These are phyloP conservation scores for Trypanosomatidae sp. DNA, from an alignment of 208 protist genomes.

Conservation along the genomic window DNA sequence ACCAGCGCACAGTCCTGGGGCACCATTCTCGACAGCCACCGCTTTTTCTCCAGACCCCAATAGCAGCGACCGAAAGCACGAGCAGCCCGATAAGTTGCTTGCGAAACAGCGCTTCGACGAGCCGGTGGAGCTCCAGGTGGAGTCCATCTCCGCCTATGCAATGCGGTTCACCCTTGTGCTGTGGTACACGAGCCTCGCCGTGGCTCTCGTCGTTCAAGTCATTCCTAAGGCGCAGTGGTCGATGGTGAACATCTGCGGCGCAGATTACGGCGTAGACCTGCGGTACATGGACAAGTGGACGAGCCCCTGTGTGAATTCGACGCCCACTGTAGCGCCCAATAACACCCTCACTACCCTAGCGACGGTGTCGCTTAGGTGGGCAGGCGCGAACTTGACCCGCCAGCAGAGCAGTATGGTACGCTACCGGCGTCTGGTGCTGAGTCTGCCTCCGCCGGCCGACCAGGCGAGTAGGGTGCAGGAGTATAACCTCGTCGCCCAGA, in stretches of 20 bases:
- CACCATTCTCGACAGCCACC: neutral
- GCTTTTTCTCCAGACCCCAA: neutral
- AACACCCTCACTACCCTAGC: neutral
- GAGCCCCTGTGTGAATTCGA: conserved; percentile 17
- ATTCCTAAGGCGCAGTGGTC: conserved; percentile 60
- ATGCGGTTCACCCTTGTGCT: conserved; percentile 41
- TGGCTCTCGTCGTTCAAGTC: conserved; percentile 53
- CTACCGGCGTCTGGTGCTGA: conserved; percentile 45
- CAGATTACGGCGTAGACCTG: conserved; percentile 29
- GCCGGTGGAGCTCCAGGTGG: conserved; percentile 80
- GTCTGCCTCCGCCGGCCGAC: conserved; percentile 25
- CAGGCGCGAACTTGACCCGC: conserved; percentile 18
- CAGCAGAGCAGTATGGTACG: conserved; percentile 34
- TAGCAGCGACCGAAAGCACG: neutral
- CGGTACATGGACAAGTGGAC: conserved; percentile 28
- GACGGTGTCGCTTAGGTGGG: conserved; percentile 37
- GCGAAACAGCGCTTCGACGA: conserved; percentile 35
- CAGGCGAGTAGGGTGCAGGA: conserved; percentile 8
- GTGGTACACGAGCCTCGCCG: conserved; percentile 61
- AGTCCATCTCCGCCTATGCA: conserved; percentile 53
- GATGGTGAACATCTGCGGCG: conserved; percentile 64
- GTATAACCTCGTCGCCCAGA: conserved; percentile 16
- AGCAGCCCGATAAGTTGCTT: neutral
- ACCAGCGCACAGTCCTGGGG: neutral
- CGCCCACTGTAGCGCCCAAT: conserved; percentile 1